Evolutionary conservation across 768 basidiomycete species (phyloP), one percentile per base, ranked within the genome.

Genomic region (Xerocomellus intermedius): DNA sequence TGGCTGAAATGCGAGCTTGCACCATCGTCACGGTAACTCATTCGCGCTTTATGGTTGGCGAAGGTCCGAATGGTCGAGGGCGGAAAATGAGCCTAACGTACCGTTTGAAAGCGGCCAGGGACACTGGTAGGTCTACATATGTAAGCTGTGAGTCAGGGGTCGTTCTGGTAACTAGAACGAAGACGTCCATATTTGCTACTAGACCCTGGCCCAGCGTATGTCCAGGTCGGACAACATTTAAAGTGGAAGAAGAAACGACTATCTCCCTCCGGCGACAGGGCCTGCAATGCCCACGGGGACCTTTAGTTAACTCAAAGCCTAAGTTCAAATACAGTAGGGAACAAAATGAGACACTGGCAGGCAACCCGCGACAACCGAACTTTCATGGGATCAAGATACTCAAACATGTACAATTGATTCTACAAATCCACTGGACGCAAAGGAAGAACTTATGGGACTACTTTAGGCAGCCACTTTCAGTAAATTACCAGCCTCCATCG

Each of bases 351-450:
- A 33, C 5, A 21, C 9, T 32, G 14, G 8, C 12, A 24, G 8
- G 28, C 32, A 56, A 37, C 35, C 39, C 4, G n/a, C 6, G 22
- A 24, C 9, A 19, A 48, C 28, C 19, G 38, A 22, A 35, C 17
- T 10, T 26, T 36, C 35, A 36, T 38, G 10, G 2, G 13, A 30
- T 37, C 35, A 26, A 46, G 21, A 54, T 38, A 36, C 39, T 52
- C 24, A 8, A 37, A 47, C 33, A 49, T 33, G 37, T 54, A 61
- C 52, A 56, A 42, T 9, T 26, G 26, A 45, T 44, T 42, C 33
- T 41, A 66, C 63, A 68, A 63, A 66, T 52, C 61, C 41, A 57
- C 4, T 22, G 22, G 37, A 48, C 32, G 47, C 51, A 30, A 52
- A 50, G 19, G 35, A 48, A 41, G 21, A 50, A 45, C 22, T n/a